Base-by-base conservation (phyloP, 345 rosid species). In the Boechera retrofracta region DNA sequence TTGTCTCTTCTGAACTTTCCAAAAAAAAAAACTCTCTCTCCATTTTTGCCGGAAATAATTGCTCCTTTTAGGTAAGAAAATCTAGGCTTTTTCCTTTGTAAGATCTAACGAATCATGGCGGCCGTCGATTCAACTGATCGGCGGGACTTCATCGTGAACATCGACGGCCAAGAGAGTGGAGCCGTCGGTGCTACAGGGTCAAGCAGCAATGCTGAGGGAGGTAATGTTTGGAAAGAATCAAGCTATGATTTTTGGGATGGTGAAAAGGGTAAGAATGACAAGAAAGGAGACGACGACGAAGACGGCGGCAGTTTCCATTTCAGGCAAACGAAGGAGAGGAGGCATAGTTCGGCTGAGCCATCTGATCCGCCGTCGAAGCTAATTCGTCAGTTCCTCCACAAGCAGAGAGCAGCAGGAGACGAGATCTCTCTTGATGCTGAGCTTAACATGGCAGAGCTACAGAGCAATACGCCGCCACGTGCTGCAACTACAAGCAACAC, bases 401-500 rank as follows among this genome's bases (percentile, higher is more conserved):
- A 69, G 62, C 82, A 82, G 82, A 76, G 57, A 54, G 48, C 83
- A 33, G 73, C 69, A 32, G 79, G 83, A 7, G 89, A 82, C 3
- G 89, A 83, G 51, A 77, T 83, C 75, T 77, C 83, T 26, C 47
- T 82, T 31, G 89, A 86, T 28, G 66, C 80, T 9, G 86, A 83
- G 57, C 48, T 79, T 11, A 83, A 79, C 79, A 83, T 67, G 73
- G 18, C 83, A 24, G 86, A 81, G 79, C 82, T 52, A 2, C 81
- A 60, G 32, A 79, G 35, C 4, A 71, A 73, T 29, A 67, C 69
- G 38, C 58, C 48, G 31, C 41, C 64, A 52, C 38, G 44, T 68
- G 54, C 64, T 32, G 6, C 39, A 24, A 45, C 67, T 41, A n/a
- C 67, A 24, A 83, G 36, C 7, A 71, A 74, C 52, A 69, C 70